Conservation (phyloP, 2,329 filamentous ascomycete genomes). For the Purpureocillium takamizusanense region DNA sequence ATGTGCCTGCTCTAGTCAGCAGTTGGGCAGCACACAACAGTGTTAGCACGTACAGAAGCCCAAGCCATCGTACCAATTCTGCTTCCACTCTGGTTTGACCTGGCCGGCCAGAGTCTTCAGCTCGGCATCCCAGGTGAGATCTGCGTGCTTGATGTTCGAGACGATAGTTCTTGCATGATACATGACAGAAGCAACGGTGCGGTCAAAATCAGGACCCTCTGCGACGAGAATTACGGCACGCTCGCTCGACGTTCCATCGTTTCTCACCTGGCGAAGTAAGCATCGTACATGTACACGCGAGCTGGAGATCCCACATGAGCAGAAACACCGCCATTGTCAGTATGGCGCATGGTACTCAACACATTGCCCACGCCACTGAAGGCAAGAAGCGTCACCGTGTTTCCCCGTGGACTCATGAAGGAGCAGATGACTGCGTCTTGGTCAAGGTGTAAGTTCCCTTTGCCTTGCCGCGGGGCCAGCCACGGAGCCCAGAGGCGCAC, state of each 20-base stretch:
- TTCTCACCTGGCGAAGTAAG: conserved; percentile 41
- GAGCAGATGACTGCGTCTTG: conserved; percentile 72
- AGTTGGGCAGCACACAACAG: neutral
- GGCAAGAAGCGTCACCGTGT: conserved; percentile 68
- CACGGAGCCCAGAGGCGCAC: conserved; percentile 75
- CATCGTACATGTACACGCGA: neutral
- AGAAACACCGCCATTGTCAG: conserved; percentile 54
- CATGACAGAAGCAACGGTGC: conserved; percentile 70
- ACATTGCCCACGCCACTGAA: conserved; percentile 67
- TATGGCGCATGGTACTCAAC: conserved; percentile 58
- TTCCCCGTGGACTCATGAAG: conserved; percentile 64
- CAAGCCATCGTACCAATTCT: conserved; percentile 86
- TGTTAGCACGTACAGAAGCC: conserved; percentile 60
- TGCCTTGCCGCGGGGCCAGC: conserved; percentile 82
- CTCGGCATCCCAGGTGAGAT: conserved; percentile 35
- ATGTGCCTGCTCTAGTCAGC: conserved; percentile 51
- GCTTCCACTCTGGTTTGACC: conserved; percentile 58
- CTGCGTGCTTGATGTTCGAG: conserved; percentile 28
- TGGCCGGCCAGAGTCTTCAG: conserved; percentile 35
- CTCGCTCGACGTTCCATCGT: conserved; percentile 52
- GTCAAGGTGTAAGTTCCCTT: conserved; percentile 54
- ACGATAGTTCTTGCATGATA: conserved; percentile 66
- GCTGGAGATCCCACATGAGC: conserved; percentile 45
- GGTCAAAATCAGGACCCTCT: conserved; percentile 63
- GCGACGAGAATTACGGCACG: conserved; percentile 59